These are phyloP conservation scores for Pelargonium myrrhifolium DNA, from an alignment of 441 rosid species.

Conservation along the genomic window DNA sequence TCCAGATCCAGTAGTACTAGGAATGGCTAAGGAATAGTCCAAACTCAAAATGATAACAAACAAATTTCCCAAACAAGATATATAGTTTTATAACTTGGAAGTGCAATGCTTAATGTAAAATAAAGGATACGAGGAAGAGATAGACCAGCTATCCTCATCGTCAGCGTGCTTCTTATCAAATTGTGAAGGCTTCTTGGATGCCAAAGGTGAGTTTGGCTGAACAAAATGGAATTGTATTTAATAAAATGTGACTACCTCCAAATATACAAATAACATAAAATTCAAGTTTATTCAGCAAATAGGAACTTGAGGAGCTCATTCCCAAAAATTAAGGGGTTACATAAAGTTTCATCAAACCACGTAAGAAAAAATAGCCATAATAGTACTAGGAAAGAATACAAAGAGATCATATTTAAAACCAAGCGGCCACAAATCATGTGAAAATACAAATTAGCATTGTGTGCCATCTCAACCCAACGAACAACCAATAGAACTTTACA, in stretches of 20 bases:
- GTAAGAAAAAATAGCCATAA: background rate
- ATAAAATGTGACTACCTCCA: conserved; percentile 9
- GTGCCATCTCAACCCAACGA: background rate
- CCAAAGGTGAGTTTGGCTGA: conserved; percentile 38
- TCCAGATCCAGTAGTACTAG: conserved; percentile 57
- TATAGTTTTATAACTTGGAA: background rate
- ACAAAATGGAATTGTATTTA: conserved; percentile 10
- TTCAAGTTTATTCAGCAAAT: background rate
- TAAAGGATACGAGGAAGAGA: conserved; percentile 87
- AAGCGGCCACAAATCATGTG: background rate
- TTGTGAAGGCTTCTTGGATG: conserved; percentile 41
- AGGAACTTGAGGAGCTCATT: background rate
- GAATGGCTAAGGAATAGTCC: conserved; percentile 10
- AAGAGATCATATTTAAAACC: background rate
- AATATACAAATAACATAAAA: background rate
- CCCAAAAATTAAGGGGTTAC: background rate
- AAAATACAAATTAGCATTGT: background rate
- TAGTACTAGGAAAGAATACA: background rate
- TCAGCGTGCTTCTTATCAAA: conserved; percentile 51
- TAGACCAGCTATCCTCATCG: conserved; percentile 79
- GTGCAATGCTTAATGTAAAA: conserved; percentile 3
- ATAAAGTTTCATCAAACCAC: background rate
- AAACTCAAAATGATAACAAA: background rate
- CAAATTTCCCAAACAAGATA: background rate
- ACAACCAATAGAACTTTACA: background rate